Base-by-base conservation (phyloP, 768 basidiomycete species). In the Lentinula edodes region DNA sequence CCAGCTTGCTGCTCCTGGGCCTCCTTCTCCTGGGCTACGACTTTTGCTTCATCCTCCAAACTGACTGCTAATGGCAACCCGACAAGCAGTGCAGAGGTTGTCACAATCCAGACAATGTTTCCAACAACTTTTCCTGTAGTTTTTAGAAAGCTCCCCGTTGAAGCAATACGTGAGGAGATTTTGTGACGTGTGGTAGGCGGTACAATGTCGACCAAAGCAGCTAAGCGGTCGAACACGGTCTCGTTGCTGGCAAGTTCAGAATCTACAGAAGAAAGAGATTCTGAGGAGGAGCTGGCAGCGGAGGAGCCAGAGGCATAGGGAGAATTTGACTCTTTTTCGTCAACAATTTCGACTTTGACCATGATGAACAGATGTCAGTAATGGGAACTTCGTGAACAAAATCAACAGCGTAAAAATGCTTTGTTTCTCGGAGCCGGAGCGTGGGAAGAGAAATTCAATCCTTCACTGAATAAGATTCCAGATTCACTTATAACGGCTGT, bases 11-110 rank as follows among this genome's bases (percentile, higher is more conserved):
- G 95, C 57, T 92, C 92, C 64, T 91, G 77, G 83, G 93, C 85
- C 75, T 98, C 95, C 76, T 91, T 88, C 75, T 98, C 97, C 76
- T 98, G 95, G 52, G 89, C 87, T 10, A 94, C 89, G 61, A 96
- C 84, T 76, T 95, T 94, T 58, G 92, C 90, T 78, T 99, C 97
- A 75, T 97, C 96, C 76, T 99, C 97, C 67, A 98, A 80, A 63
- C 87, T 89, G 67, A 98, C 82, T 5, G 95, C 94, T 64, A 98
- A 81, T 38, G 97, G 97, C 42, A 99, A 80, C 13, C 93, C 97
- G 54, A 99, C 89, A 65, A 99, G 85, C 59, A 99, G 80, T 1
- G 95, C 95, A 48, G 90, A 92, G 8, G 96, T 98, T 59, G 93
- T 95, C 70, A 98, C 79, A 64, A 97, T 83, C 97, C 97, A 99